Conservation (phyloP, 2,329 filamentous ascomycete species). For the Colletotrichum spaethianum region DNA sequence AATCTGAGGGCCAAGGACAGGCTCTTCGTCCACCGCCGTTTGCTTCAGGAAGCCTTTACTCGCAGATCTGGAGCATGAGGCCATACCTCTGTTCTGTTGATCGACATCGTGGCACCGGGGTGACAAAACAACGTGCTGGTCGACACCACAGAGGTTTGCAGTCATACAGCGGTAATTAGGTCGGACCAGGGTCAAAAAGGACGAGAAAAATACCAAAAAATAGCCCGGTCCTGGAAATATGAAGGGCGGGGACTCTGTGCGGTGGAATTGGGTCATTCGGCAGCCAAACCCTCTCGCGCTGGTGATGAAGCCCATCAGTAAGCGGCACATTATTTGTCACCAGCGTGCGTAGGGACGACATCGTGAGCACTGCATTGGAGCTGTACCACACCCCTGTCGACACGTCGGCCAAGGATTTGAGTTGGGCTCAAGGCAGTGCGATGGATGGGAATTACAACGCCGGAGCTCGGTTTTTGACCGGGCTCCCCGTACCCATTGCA, state of each 20-base stretch:
- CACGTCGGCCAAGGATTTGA: background rate
- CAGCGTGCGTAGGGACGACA: background rate
- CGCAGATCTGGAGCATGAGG: background rate
- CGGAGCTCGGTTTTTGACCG: background rate
- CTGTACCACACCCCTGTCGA: conserved; percentile 1
- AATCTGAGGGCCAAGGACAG: background rate
- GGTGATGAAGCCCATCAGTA: background rate
- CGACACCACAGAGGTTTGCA: background rate
- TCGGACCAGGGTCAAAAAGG: background rate
- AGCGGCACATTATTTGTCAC: background rate
- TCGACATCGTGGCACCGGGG: background rate
- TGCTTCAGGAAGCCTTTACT: background rate
- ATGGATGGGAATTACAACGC: background rate
- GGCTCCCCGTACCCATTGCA: background rate
- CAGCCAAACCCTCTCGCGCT: no score
- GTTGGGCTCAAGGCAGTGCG: background rate
- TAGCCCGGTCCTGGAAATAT: background rate
- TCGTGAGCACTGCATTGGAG: background rate
- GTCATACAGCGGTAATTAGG: background rate
- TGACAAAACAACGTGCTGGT: background rate
- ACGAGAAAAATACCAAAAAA: background rate
- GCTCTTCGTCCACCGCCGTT: background rate
- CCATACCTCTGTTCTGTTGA: background rate
- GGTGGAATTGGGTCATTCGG: no score
- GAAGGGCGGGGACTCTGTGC: background rate